Evolutionary conservation across 805 yeast species (phyloP), one percentile per base, ranked within the genome.

Genomic region (Teunomyces panamensis): DNA sequence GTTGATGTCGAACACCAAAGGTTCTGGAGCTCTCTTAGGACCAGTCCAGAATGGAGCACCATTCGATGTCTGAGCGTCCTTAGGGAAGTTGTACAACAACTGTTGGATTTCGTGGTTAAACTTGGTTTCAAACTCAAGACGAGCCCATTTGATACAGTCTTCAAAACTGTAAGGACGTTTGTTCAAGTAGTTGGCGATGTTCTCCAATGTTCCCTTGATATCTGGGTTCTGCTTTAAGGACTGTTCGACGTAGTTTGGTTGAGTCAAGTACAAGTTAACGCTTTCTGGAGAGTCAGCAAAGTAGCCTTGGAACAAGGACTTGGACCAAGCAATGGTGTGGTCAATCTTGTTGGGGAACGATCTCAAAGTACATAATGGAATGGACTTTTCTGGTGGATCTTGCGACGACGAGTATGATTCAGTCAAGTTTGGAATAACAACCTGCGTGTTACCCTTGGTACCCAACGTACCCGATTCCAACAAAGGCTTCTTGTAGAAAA

Each of bases 241-340:
- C 52, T 85, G 83, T 71, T 92, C 97, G 39, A 92, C 92, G 67
- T 85, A 94, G 70, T 90, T 85, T 51, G 97, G 94, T 69, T 94
- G 97, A 30, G 91, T 76, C 63, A 94, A 73, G 69, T 90, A 94
- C 63, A 89, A 69, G 67, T 94, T 94, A 47, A 91, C 98, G 59
- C 89, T 89, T 67, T 89, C 96, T 14, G 96, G 91, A n/a, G 89
- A 78, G 51, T 92, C 97, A 32, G 83, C 75, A 67, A 94, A 94
- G 62, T 83, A 89, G 16, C 94, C 96, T 75, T 87, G 94, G 78
- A 94, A 94, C 63, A 89, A 76, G 14, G 90, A 84, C 72, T 95
- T 95, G 11, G 98, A 96, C 99, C 99, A 94, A 5, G 99, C 98
- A 71, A 94, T 94, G 1, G 99, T 94, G 64, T 94, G 99, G 65